Percentiles rank a stretch among this genome's conserved stretches.
phyloP scores from a whole-genome alignment of 2,329 filamentous ascomycete genomes.

The Claviceps spartinae region DNA sequence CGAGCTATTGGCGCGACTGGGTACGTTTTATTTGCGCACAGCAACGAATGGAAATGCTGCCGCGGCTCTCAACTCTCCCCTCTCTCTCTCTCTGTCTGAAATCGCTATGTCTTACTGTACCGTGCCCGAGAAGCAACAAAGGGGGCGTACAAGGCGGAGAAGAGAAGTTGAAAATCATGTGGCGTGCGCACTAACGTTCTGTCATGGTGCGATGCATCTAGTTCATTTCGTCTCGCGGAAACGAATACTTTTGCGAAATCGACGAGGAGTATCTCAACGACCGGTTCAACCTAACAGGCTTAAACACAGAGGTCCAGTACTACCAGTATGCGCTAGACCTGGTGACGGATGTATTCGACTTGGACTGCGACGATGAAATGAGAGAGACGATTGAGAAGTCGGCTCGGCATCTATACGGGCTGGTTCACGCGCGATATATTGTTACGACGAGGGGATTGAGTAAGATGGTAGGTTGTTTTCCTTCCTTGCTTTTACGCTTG shows the following conservation, averaged over 20 bases:
- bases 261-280: conserved; percentile 98
- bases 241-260: conserved; percentile 99
- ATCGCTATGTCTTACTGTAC: too few relatives aligned
- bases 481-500: not conserved
- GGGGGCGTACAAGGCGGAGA: not conserved
- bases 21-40: conserved; percentile 41
- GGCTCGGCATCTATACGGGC: conserved; percentile 83
- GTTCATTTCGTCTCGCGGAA: conserved; percentile 96
- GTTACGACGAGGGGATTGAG: conserved; percentile 86
- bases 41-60: not conserved
- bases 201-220: conserved; percentile 23
- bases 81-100: not conserved
- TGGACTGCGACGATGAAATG: conserved; percentile 98
- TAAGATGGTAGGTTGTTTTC: conserved; percentile 65
- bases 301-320: conserved; percentile 96
- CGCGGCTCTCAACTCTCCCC: not conserved
- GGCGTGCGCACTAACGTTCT: not conserved
- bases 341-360: conserved; percentile 94
- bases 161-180: not conserved
- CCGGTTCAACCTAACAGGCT: conserved; percentile 91
- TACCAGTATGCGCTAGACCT: conserved; percentile 98
- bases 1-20: conserved; percentile 99
- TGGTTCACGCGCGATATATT: conserved; percentile 93
- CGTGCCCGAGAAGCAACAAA: too few relatives aligned
- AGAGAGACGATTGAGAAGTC: conserved; percentile 96